Percentiles rank a stretch among this genome's conserved stretches.
These are phyloP conservation scores for Ottelia alismoides DNA, from an alignment of 106 monocot species.

Conservation along the genomic window DNA sequence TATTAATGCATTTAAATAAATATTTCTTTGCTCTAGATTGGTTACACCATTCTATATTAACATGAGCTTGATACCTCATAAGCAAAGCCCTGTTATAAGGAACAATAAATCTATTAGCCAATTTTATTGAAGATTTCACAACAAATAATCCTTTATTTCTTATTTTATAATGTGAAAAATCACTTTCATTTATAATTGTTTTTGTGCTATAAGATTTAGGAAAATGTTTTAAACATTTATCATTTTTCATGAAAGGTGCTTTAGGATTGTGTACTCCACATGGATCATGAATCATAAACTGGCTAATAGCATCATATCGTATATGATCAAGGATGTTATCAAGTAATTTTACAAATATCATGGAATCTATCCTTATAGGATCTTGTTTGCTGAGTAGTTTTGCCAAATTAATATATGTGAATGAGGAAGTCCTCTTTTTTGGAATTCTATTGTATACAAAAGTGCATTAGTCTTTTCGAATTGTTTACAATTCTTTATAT, in stretches of 20 bases:
- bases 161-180: constrained; percentile 6
- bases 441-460: constrained; percentile 12
- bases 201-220: constrained; percentile 1
- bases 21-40: too few relatives aligned
- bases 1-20: too few relatives aligned
- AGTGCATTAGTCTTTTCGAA: constrained; percentile 2
- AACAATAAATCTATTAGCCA: too few relatives aligned
- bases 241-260: constrained; percentile 9
- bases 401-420: constrained; percentile 10
- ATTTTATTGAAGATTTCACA: too few relatives aligned
- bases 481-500: constrained; percentile 4
- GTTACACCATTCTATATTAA: too few relatives aligned
- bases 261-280: constrained; percentile 2
- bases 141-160: constrained; percentile 4
- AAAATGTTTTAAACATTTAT: constrained; percentile 12
- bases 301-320: not conserved
- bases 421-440: constrained; percentile 18
- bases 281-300: constrained; percentile 13
- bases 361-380: not conserved
- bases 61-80: too few relatives aligned
- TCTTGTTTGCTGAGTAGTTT: not conserved
- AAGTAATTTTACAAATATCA: constrained; percentile 14
- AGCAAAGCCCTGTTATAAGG: too few relatives aligned
- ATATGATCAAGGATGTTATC: not conserved
- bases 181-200: constrained; percentile 3